Percentiles rank a stretch among this genome's conserved stretches.
Evolutionary conservation across 2,329 filamentous ascomycete species (phyloP).

Genomic region (Tolypocladium capitatum): DNA sequence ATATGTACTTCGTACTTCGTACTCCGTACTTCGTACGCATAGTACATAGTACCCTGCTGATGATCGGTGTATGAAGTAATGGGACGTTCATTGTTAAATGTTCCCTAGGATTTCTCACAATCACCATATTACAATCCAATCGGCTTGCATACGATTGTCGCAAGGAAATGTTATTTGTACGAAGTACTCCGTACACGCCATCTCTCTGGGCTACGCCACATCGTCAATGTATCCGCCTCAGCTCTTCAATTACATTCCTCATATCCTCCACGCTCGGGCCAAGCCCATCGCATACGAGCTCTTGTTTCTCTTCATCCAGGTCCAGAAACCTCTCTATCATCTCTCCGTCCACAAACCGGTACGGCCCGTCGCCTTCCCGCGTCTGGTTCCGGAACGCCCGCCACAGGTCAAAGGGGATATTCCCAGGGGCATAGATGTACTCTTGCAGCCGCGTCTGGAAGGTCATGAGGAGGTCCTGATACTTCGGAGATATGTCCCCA

Average conservation of each 20-base stretch:
- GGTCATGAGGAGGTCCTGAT: constrained; percentile 69
- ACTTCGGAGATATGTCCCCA: constrained; percentile 57
- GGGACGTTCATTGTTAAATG: too few relatives aligned
- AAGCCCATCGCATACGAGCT: constrained; percentile 37
- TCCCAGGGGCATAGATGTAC: constrained; percentile 54
- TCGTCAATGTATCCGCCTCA: constrained; percentile 48
- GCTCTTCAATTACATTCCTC: constrained; percentile 46
- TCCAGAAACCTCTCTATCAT: constrained; percentile 77
- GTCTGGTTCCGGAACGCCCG: constrained; percentile 69
- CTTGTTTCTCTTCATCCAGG: constrained; percentile 44
- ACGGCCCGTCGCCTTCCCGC: constrained; percentile 63
- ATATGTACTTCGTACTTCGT: too few relatives aligned
- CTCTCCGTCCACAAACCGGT: constrained; percentile 84
- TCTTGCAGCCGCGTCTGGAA: constrained; percentile 62
- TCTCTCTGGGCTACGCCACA: constrained; percentile 1
- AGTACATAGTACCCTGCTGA: too few relatives aligned
- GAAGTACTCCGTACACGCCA: too few relatives aligned
- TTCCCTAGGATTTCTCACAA: background rate
- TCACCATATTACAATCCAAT: background rate
- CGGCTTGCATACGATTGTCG: background rate
- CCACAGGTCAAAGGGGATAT: constrained; percentile 64
- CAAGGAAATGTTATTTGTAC: background rate
- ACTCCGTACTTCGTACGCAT: too few relatives aligned
- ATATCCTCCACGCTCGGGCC: constrained; percentile 51
- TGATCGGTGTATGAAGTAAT: too few relatives aligned